Percentiles rank a stretch among this genome's conserved stretches.
Evolutionary conservation across 2,329 filamentous ascomycete species (phyloP).

Genomic region (Clarireedia homoeocarpa): DNA sequence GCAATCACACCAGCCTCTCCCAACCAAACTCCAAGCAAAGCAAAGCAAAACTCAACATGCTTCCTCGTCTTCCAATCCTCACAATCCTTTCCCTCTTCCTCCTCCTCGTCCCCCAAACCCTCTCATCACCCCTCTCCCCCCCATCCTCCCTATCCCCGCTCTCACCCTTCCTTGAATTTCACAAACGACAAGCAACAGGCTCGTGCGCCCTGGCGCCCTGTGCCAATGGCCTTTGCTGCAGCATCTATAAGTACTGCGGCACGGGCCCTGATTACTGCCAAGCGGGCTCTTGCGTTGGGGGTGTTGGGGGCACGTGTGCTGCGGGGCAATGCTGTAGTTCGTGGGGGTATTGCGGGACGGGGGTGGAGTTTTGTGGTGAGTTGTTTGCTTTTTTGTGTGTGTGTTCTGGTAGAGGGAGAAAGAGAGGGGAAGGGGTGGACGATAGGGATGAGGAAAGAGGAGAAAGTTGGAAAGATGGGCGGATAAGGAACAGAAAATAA

Average conservation of each 20-base stretch:
- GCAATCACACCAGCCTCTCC: background rate
- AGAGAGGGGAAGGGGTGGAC: background rate
- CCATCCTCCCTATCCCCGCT: background rate
- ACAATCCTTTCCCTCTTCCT: background rate
- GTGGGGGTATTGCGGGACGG: conserved; percentile 13
- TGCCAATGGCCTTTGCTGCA: background rate
- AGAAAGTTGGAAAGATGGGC: background rate
- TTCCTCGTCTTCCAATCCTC: background rate
- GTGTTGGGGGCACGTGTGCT: conserved; percentile 15
- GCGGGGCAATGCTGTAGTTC: conserved; percentile 12
- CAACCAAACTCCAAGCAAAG: background rate
- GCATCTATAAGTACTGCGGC: background rate
- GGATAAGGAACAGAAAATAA: background rate
- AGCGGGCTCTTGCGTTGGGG: conserved; percentile 10
- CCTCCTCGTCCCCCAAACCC: background rate
- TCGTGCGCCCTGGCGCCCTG: conserved; percentile 1
- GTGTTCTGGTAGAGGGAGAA: too few species aligned
- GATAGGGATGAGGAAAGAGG: background rate
- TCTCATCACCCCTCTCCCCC: background rate
- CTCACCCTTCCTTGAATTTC: background rate
- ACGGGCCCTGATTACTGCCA: background rate
- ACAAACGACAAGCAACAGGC: background rate
- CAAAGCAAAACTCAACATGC: background rate
- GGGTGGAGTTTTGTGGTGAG: conserved; percentile 4
- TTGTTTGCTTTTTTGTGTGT: background rate